Conservation (phyloP, 768 basidiomycete species). For the Pleurotus cornucopiae region DNA sequence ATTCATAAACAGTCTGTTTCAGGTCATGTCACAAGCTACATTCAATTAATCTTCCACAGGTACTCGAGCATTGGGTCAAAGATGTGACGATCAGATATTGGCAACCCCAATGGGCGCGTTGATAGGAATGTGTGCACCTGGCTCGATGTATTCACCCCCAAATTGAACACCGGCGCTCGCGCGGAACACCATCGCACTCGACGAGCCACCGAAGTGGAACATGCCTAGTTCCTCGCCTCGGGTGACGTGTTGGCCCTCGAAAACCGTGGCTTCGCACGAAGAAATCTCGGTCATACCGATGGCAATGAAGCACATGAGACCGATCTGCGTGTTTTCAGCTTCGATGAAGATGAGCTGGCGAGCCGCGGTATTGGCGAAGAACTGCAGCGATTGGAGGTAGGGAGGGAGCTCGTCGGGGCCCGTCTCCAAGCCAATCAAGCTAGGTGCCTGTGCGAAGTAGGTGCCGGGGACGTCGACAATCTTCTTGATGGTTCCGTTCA, state of each 20-base stretch:
- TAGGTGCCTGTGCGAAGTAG: slow-evolving; percentile 38
- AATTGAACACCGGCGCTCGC: slow-evolving; percentile 14
- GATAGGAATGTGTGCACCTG: neutral
- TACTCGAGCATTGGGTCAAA: no score
- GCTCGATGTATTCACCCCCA: neutral
- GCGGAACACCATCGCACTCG: slow-evolving; percentile 42
- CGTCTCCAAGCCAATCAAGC: slow-evolving; percentile 5
- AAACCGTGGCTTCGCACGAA: slow-evolving; percentile 49
- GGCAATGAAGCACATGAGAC: slow-evolving; percentile 52
- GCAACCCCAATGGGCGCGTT: neutral
- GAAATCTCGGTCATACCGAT: slow-evolving; percentile 64
- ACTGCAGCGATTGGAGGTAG: slow-evolving; percentile 29
- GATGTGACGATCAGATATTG: no score
- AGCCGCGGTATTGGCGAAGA: slow-evolving; percentile 40
- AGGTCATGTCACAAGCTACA: no score
- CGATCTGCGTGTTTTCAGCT: slow-evolving; percentile 46
- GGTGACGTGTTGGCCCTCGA: slow-evolving; percentile 35
- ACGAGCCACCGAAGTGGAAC: slow-evolving; percentile 65
- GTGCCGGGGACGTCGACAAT: slow-evolving; percentile 42
- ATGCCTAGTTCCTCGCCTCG: slow-evolving; percentile 56
- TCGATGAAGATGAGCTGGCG: slow-evolving; percentile 54
- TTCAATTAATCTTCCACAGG: no score
- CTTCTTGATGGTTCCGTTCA: slow-evolving; percentile 39
- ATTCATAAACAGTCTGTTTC: no score
- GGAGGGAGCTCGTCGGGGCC: slow-evolving; percentile 6